A percentile compares a stretch with the other conserved stretches of the same genome.
phyloP scores from a whole-genome alignment of 257 asterid species.

The Paraleonurus japonicus region DNA sequence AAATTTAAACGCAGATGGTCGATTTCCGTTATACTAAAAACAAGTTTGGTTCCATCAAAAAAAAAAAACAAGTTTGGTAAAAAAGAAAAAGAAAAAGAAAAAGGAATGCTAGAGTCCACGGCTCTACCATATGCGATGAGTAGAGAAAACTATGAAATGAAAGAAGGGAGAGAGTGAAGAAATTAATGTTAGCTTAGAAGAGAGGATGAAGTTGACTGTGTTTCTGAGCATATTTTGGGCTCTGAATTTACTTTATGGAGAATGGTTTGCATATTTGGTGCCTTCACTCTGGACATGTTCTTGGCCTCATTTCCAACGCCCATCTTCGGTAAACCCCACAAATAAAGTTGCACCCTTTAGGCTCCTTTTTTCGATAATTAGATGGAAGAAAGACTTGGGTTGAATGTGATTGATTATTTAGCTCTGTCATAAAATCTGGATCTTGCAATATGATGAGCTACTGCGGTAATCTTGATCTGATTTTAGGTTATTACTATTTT shows the following conservation, averaged over 20 bases:
- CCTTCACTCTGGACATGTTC: slow-evolving; percentile 73
- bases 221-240: slow-evolving; percentile 68
- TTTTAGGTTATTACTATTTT: not conserved
- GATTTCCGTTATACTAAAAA: not conserved
- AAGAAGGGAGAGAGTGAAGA: not conserved
- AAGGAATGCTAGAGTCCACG: not conserved
- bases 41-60: not conserved
- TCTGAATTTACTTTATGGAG: slow-evolving; percentile 74
- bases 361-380: not conserved
- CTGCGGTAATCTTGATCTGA: not conserved
- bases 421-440: slow-evolving; percentile 25
- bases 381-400: not conserved
- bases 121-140: not conserved
- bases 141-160: not conserved
- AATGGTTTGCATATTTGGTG: slow-evolving; percentile 81
- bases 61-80: not conserved
- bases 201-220: slow-evolving; percentile 57
- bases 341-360: not conserved
- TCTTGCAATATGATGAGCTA: slow-evolving; percentile 18
- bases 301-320: slow-evolving; percentile 73
- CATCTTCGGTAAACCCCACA: slow-evolving; percentile 39
- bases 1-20: not conserved
- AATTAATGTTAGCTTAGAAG: not conserved
- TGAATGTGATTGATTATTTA: slow-evolving; percentile 1
- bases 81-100: not conserved